These are phyloP conservation scores for Botrytis tulipae DNA, from an alignment of 2,329 filamentous ascomycete species.

Conservation along the genomic window DNA sequence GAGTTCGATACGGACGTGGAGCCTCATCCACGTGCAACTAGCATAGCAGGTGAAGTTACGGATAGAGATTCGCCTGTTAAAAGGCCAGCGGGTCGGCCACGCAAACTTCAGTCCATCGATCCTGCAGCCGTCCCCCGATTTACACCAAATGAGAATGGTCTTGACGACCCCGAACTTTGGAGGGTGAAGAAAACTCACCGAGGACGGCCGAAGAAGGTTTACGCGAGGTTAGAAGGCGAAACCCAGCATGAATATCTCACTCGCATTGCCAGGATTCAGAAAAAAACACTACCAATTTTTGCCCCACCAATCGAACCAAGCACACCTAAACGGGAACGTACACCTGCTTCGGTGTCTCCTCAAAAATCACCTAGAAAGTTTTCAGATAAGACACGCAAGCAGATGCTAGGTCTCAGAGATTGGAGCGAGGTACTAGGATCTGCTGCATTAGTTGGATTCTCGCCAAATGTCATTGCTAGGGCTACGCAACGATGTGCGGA, in stretches of 20 bases:
- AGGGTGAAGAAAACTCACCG: slow-evolving; percentile 28
- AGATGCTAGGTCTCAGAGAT: slow-evolving; percentile 49
- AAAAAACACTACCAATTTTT: slow-evolving; percentile 44
- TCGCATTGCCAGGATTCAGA: slow-evolving; percentile 47
- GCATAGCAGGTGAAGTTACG: background rate
- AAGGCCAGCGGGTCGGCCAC: slow-evolving; percentile 27
- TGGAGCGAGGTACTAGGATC: slow-evolving; percentile 85
- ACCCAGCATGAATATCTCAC: slow-evolving; percentile 45
- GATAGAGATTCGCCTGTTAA: slow-evolving; percentile 20
- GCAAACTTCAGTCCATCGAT: slow-evolving; percentile 31
- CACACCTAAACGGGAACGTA: slow-evolving; percentile 2
- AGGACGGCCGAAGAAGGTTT: slow-evolving; percentile 34
- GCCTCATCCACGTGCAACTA: slow-evolving; percentile 14
- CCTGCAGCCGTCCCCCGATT: background rate
- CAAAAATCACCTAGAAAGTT: slow-evolving; percentile 18
- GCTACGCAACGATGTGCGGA: slow-evolving; percentile 71
- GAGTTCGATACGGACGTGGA: slow-evolving; percentile 38
- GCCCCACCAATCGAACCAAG: slow-evolving; percentile 20
- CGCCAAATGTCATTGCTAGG: slow-evolving; percentile 61
- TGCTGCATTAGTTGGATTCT: slow-evolving; percentile 72
- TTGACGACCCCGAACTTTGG: slow-evolving; percentile 13
- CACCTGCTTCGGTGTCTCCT: slow-evolving; percentile 12
- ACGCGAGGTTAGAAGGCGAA: slow-evolving; percentile 34
- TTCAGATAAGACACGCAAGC: slow-evolving; percentile 13
- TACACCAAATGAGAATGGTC: background rate